A percentile compares a stretch with the other conserved stretches of the same genome.
Evolutionary conservation across 371 early-diverging fungal genomes (phyloP).

Genomic region (Choanephora cucurbitarum): DNA sequence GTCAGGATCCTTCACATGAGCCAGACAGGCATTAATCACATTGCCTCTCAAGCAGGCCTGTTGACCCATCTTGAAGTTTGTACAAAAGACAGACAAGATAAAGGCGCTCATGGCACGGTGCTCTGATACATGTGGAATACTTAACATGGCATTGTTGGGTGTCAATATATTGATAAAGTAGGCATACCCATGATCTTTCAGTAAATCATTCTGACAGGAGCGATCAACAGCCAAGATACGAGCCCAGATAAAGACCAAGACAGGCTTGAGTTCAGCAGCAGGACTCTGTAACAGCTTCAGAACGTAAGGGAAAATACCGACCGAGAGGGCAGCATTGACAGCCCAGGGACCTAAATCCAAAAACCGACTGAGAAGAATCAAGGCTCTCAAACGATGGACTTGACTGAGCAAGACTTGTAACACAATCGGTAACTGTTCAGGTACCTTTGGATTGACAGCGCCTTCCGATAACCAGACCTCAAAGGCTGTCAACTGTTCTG

Average conservation of each 20-base stretch:
- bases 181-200: slow-evolving; percentile 90
- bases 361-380: slow-evolving; percentile 88
- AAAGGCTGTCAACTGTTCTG: slow-evolving; percentile 95
- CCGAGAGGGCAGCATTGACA: slow-evolving; percentile 89
- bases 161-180: slow-evolving; percentile 92
- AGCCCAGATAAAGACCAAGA: slow-evolving; percentile 96
- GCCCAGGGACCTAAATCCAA: slow-evolving; percentile 96
- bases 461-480: slow-evolving; percentile 94
- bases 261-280: slow-evolving; percentile 90
- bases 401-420: slow-evolving; percentile 95
- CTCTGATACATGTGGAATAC: slow-evolving; percentile 75
- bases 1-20: slow-evolving; percentile 75
- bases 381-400: slow-evolving; percentile 89
- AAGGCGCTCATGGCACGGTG: slow-evolving; percentile 91
- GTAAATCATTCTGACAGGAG: slow-evolving; percentile 85
- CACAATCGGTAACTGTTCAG: slow-evolving; percentile 94
- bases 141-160: slow-evolving; percentile 69
- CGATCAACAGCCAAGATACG: slow-evolving; percentile 92
- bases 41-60: slow-evolving; percentile 78
- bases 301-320: slow-evolving; percentile 97
- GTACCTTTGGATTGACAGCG: slow-evolving; percentile 70
- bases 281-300: slow-evolving; percentile 94
- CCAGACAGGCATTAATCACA: slow-evolving; percentile 67
- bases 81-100: slow-evolving; percentile 89
- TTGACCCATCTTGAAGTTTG: slow-evolving; percentile 79